phyloP scores from a whole-genome alignment of 768 basidiomycete species.

The Pleurotus sapidus region DNA sequence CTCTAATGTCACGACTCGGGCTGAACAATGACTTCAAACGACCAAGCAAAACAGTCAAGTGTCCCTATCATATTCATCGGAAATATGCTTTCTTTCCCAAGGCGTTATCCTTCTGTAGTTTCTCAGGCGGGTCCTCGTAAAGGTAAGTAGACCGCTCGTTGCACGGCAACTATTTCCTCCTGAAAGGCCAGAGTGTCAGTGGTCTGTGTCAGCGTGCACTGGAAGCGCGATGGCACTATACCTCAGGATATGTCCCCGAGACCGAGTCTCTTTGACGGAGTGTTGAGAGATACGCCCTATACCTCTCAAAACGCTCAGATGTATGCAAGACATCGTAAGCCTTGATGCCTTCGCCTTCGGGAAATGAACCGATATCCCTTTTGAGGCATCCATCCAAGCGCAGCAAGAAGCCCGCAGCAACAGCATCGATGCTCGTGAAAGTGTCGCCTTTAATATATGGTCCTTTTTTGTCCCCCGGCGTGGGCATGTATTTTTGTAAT shows the following conservation, averaged over 20 bases:
- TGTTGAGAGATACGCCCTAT: not conserved
- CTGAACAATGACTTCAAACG: no score
- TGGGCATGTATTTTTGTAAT: not conserved
- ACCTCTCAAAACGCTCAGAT: not conserved
- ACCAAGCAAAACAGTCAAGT: no score
- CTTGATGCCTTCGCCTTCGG: not conserved
- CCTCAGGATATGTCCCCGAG: not conserved
- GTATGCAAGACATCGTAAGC: not conserved
- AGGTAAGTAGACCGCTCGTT: no score
- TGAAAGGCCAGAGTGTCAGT: no score
- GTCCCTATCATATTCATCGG: no score
- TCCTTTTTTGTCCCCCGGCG: not conserved
- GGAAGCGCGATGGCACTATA: not conserved
- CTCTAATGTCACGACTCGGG: no score
- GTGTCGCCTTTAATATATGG: not conserved
- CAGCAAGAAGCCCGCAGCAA: not conserved
- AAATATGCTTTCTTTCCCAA: no score
- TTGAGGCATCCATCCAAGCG: not conserved
- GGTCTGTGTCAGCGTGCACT: no score
- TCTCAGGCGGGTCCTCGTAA: no score
- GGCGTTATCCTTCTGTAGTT: no score
- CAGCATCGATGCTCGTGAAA: not conserved
- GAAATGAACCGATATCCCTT: not conserved
- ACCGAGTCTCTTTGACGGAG: not conserved
- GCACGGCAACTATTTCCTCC: no score